Evolutionary conservation across 73 alveolate genomes (phyloP).

Genomic region (Stentor coeruleus): DNA sequence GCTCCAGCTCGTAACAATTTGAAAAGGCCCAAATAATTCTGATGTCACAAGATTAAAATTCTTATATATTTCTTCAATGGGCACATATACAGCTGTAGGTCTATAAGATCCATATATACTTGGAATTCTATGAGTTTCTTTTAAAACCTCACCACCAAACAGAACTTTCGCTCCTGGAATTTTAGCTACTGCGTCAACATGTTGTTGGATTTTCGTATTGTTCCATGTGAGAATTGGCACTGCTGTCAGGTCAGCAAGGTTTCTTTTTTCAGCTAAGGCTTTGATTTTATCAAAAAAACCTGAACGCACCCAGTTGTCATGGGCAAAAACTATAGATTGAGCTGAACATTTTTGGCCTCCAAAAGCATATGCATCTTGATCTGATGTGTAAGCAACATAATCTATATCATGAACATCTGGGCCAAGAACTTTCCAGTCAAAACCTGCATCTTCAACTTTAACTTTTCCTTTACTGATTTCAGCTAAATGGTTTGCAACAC

Average conservation of each 20-base stretch:
- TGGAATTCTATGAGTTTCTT: constrained; percentile 67
- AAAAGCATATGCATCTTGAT: constrained; percentile 85
- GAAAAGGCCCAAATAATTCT: constrained; percentile 96
- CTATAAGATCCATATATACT: constrained; percentile 50
- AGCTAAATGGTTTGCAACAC: constrained; percentile 47
- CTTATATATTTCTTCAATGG: constrained; percentile 37
- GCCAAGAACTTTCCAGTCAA: constrained; percentile 92
- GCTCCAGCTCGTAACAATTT: constrained; percentile 46
- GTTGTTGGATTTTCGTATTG: constrained; percentile 72
- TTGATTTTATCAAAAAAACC: constrained; percentile 57
- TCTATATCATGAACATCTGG: constrained; percentile 78
- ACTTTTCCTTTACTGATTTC: constrained; percentile 53
- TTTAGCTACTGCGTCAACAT: constrained; percentile 56
- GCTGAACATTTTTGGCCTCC: constrained; percentile 86
- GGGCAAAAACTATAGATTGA: constrained; percentile 74
- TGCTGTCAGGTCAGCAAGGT: constrained; percentile 59
- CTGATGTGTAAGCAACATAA: constrained; percentile 79
- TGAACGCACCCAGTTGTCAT: constrained; percentile 63
- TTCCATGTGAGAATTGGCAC: constrained; percentile 91
- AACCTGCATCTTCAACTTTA: constrained; percentile 91
- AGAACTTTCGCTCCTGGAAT: constrained; percentile 83
- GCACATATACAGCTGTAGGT: constrained; percentile 70
- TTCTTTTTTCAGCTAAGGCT: constrained; percentile 67
- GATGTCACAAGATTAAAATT: constrained; percentile 53
- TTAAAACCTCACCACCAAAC: constrained; percentile 86